Percentiles rank a stretch among this genome's conserved stretches.
These are phyloP conservation scores for Linanthus parryae DNA, from an alignment of 148 eudicot species.

Conservation along the genomic window DNA sequence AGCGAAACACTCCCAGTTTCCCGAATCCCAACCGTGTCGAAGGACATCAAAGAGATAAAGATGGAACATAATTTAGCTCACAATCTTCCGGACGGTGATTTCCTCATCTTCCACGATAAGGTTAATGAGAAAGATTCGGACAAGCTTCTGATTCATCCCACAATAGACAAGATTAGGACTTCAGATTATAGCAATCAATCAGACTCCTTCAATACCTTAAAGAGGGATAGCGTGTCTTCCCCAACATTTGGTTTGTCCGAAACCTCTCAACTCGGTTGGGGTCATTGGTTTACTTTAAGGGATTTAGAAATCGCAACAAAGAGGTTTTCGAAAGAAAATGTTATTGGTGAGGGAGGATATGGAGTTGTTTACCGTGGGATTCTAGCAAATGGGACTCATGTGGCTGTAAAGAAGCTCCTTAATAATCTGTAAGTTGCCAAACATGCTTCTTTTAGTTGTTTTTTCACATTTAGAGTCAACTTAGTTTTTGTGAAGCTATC, in stretches of 20 bases:
- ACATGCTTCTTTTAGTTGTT: no score
- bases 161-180: slow-evolving; percentile 32
- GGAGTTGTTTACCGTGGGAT: background rate
- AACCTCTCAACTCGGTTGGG: background rate
- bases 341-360: background rate
- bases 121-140: slow-evolving; percentile 49
- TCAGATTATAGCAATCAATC: slow-evolving; percentile 37
- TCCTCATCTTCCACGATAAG: slow-evolving; percentile 24
- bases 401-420: no score
- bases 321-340: background rate
- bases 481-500: background rate
- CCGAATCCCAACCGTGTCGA: slow-evolving; percentile 52
- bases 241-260: slow-evolving; percentile 17
- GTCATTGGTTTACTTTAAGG: no score
- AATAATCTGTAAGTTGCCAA: no score
- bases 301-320: background rate
- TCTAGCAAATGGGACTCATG: background rate
- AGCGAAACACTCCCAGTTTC: slow-evolving; percentile 36
- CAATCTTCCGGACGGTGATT: slow-evolving; percentile 23
- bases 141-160: slow-evolving; percentile 37
- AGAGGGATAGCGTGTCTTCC: slow-evolving; percentile 25
- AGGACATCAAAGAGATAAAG: slow-evolving; percentile 63
- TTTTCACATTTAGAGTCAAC: no score
- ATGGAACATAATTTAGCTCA: slow-evolving; percentile 49
- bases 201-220: slow-evolving; percentile 35